A percentile compares a stretch with the other conserved stretches of the same genome.
Conservation (phyloP, 805 yeast species). For the Yarrowia keelungensis region DNA sequence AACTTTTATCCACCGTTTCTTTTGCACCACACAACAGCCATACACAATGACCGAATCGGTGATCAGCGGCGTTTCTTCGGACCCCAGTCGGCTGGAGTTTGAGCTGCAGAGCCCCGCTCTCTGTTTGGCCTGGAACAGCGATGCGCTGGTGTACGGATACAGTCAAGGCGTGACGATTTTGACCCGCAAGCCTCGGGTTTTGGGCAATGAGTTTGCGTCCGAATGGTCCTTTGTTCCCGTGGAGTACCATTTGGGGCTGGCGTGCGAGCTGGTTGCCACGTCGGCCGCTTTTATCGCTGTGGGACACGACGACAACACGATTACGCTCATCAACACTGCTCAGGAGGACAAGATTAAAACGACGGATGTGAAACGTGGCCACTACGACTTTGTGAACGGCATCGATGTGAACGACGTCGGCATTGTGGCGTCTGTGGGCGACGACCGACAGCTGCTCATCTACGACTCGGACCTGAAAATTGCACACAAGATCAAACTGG, state of each 20-base stretch:
- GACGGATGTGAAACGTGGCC: slow-evolving; percentile 41
- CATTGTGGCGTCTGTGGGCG: slow-evolving; percentile 48
- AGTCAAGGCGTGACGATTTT: slow-evolving; percentile 23
- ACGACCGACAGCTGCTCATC: slow-evolving; percentile 47
- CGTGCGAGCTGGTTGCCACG: slow-evolving; percentile 39
- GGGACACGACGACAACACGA: slow-evolving; percentile 43
- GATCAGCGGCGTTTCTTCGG: slow-evolving; percentile 6
- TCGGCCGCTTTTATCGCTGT: slow-evolving; percentile 41
- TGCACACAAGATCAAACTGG: slow-evolving; percentile 40
- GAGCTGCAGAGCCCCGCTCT: not conserved
- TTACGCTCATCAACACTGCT: slow-evolving; percentile 40
- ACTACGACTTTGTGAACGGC: slow-evolving; percentile 46
- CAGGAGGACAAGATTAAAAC: slow-evolving; percentile 35
- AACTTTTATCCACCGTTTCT: not conserved
- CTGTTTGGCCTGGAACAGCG: slow-evolving; percentile 13
- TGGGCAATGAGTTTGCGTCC: slow-evolving; percentile 26
- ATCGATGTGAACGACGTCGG: slow-evolving; percentile 49
- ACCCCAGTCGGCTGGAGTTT: slow-evolving; percentile 12
- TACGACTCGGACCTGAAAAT: slow-evolving; percentile 37
- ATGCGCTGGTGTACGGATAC: slow-evolving; percentile 13
- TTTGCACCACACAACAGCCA: not conserved
- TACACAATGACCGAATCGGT: slow-evolving; percentile 8
- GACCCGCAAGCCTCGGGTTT: not conserved
- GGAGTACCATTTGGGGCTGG: slow-evolving; percentile 41
- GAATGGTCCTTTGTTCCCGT: slow-evolving; percentile 16